Evolutionary conservation across 179 eudicot species (phyloP).

Genomic region (Monotropa hypopitys): DNA sequence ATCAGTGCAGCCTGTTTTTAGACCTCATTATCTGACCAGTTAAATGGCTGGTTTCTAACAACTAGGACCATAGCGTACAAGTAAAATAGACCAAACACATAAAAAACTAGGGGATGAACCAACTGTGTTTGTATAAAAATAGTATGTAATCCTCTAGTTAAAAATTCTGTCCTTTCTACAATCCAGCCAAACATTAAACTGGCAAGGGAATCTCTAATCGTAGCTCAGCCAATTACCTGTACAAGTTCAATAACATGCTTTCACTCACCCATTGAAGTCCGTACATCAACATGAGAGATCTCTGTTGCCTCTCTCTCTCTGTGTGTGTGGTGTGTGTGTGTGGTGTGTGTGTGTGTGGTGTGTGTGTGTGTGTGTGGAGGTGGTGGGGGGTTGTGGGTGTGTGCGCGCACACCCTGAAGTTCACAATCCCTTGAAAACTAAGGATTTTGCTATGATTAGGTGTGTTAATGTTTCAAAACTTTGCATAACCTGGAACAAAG

Average conservation of each 20-base stretch:
- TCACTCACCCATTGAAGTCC: background rate
- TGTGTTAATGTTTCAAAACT: background rate
- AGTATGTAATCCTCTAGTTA: background rate
- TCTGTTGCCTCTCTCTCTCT: background rate
- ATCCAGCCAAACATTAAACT: background rate
- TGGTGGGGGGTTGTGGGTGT: too few species aligned
- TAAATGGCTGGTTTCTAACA: background rate
- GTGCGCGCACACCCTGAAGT: too few species aligned
- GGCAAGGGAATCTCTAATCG: background rate
- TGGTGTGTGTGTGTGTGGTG: too few species aligned
- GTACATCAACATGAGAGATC: background rate
- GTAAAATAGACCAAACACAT: background rate
- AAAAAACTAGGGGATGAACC: background rate
- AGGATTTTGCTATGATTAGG: background rate
- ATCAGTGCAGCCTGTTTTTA: background rate
- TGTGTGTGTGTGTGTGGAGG: too few species aligned
- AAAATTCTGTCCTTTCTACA: background rate
- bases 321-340: too few species aligned
- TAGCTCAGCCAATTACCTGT: background rate
- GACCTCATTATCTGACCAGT: background rate
- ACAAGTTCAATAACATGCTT: background rate
- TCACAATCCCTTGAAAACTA: background rate
- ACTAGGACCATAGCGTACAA: background rate
- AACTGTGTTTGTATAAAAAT: background rate
- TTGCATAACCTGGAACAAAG: background rate